Evolutionary conservation across 1,284 basidiomycete species (phyloP), one percentile per base, ranked within the genome.

Genomic region (Termitomyces sp.): DNA sequence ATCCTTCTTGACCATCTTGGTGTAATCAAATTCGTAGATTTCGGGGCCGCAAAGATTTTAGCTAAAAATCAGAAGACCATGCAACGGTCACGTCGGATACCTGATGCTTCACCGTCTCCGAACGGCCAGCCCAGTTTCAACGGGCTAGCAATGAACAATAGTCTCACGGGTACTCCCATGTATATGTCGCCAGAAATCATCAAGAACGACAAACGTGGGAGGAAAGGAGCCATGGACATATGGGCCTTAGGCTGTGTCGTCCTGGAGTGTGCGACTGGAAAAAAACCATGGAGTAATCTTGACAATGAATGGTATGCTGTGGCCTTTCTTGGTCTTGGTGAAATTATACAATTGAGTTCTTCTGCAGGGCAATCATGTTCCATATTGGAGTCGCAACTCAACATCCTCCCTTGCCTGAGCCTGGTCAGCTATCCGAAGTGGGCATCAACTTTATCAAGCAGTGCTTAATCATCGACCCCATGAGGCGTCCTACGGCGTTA

Each of bases 151-250:
- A 78, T 81, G 69, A 91, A 89, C 70, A 91, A 91, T 70, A 91
- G 90, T 65, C 74, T 97, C 31, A 97, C 96, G 1, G 97, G 97
- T 11, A 99, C 97, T 16, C 97, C 97, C 0, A 99, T 99, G 96
- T 99, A 99, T 72, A 97, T 99, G 91, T 96, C 93, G 9, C 97
- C 97, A 1, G 97, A 99, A 67, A 88, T 98, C 46, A 99, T 99
- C 76, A 94, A 97, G 72, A 93, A 88, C 62, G 89, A 92, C 61
- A 85, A 78, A 60, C 83, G 87, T 14, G 91, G 93, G 28, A 79
- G 88, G 50, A 85, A 91, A 56, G 96, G 96, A n/a, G 94, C 97
- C 2, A 97, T 97, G 85, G 97, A 99, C 67, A 88, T 99, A 42
- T 99, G 97, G 97, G 90, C 89, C 30, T 72, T 99, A 54, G 97